phyloP scores from a whole-genome alignment of 306 rosid species.

The Prunus dulcis region DNA sequence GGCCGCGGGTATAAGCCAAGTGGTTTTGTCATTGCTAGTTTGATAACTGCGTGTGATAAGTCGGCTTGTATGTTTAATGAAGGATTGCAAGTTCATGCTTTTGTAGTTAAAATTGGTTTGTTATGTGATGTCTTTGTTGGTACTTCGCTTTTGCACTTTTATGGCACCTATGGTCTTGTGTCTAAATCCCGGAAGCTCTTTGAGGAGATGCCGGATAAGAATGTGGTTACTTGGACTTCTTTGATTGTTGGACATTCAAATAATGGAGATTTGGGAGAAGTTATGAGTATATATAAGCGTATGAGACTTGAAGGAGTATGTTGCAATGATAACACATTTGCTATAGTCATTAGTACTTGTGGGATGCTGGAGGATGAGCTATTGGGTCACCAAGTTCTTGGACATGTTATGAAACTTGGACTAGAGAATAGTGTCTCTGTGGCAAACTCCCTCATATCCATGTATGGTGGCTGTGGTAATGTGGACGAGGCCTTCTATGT shows the following conservation, averaged over 20 bases:
- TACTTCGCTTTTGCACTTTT: conserved; percentile 78
- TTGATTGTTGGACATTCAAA: conserved; percentile 70
- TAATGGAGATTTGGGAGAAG: conserved; percentile 50
- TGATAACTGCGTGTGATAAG: conserved; percentile 75
- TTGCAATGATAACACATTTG: conserved; percentile 65
- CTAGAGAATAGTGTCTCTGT: conserved; percentile 60
- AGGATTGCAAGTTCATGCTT: conserved; percentile 73
- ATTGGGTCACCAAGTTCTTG: conserved; percentile 69
- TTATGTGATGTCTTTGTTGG: conserved; percentile 65
- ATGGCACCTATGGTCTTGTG: conserved; percentile 50
- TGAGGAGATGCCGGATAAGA: conserved; percentile 71
- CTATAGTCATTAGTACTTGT: conserved; percentile 67
- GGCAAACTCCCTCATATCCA: conserved; percentile 68
- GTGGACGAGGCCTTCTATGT: conserved; percentile 57
- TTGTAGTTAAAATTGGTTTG: conserved; percentile 59
- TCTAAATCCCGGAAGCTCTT: conserved; percentile 49
- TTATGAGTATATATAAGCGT: conserved; percentile 45
- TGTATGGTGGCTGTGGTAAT: conserved; percentile 62
- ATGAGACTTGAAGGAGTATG: conserved; percentile 40
- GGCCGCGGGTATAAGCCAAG: conserved; percentile 46
- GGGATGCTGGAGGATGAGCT: conserved; percentile 58
- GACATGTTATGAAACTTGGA: conserved; percentile 63
- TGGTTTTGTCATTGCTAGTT: conserved; percentile 66
- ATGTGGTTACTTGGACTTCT: conserved; percentile 93
- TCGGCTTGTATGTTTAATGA: conserved; percentile 54